Evolutionary conservation across 2,329 filamentous ascomycete genomes (phyloP).

Genomic region (Neopestalotiopsis rosae): DNA sequence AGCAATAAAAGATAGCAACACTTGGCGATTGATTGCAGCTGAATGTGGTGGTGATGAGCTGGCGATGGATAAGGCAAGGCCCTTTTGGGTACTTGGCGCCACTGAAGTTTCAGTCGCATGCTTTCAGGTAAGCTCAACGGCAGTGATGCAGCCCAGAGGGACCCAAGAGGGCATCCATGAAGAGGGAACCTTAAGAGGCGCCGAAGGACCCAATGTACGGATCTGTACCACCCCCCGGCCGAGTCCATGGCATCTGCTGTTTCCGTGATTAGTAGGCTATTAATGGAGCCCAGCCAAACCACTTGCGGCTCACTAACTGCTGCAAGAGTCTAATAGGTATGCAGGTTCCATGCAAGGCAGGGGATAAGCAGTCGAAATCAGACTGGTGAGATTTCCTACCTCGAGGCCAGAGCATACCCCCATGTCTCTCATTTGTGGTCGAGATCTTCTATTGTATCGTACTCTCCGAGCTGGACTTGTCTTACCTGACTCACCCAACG

Average conservation of each 20-base stretch:
- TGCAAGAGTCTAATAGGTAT: slow-evolving; percentile 4
- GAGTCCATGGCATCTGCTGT: background rate
- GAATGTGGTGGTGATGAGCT: background rate
- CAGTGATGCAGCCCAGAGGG: background rate
- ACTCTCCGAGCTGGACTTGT: background rate
- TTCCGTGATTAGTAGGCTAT: background rate
- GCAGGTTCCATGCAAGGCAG: background rate
- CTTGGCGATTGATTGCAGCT: background rate
- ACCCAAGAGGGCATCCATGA: background rate
- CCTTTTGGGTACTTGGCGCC: background rate
- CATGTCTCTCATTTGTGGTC: background rate
- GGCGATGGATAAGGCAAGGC: background rate
- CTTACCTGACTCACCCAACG: background rate
- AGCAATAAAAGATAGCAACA: background rate
- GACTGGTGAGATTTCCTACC: background rate
- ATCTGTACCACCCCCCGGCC: background rate
- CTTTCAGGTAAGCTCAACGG: background rate
- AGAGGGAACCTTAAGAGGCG: background rate
- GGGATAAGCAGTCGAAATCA: background rate
- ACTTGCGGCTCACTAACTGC: background rate
- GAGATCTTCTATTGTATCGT: background rate
- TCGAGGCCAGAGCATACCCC: background rate
- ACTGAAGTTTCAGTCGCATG: background rate
- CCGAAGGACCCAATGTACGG: background rate
- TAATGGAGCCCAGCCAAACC: background rate